Conservation (phyloP, 441 rosid genomes). For the Populus hybrid region DNA sequence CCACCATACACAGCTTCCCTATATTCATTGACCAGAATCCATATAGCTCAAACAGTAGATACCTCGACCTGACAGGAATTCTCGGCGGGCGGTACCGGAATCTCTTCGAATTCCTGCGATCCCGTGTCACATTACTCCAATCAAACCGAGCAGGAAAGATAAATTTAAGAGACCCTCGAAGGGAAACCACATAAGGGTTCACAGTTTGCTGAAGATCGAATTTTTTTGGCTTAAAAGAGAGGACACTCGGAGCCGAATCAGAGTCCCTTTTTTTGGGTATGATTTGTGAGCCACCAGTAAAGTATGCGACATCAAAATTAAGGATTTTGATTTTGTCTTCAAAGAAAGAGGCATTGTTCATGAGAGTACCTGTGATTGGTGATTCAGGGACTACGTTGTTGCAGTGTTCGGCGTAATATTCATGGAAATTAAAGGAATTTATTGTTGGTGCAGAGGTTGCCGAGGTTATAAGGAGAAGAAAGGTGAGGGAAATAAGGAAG, state of each 20-base stretch:
- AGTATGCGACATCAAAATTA: slow-evolving; percentile 33
- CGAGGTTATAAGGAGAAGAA: slow-evolving; percentile 17
- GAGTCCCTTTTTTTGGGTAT: slow-evolving; percentile 14
- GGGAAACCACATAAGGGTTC: slow-evolving; percentile 31
- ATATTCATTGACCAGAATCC: slow-evolving; percentile 74
- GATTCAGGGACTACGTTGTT: slow-evolving; percentile 41
- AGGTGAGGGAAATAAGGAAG: slow-evolving; percentile 18
- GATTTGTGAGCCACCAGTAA: slow-evolving; percentile 53
- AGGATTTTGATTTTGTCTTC: slow-evolving; percentile 24
- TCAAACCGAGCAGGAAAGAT: slow-evolving; percentile 28
- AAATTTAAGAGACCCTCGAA: slow-evolving; percentile 47
- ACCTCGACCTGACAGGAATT: slow-evolving; percentile 33
- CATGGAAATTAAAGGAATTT: slow-evolving; percentile 19
- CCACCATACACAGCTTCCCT: slow-evolving; percentile 82
- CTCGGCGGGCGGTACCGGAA: slow-evolving; percentile 54
- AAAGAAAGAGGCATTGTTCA: not conserved
- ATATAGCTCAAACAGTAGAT: slow-evolving; percentile 37
- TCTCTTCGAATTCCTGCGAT: slow-evolving; percentile 34
- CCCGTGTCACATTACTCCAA: slow-evolving; percentile 5
- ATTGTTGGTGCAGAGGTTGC: slow-evolving; percentile 20
- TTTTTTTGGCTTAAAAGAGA: slow-evolving; percentile 23
- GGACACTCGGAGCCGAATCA: slow-evolving; percentile 21
- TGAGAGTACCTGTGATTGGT: slow-evolving; percentile 22
- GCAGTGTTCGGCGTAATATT: slow-evolving; percentile 49
- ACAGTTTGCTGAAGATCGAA: slow-evolving; percentile 15